Base-by-base conservation (phyloP, 768 basidiomycete species). In the Hemileccinum impolitum region DNA sequence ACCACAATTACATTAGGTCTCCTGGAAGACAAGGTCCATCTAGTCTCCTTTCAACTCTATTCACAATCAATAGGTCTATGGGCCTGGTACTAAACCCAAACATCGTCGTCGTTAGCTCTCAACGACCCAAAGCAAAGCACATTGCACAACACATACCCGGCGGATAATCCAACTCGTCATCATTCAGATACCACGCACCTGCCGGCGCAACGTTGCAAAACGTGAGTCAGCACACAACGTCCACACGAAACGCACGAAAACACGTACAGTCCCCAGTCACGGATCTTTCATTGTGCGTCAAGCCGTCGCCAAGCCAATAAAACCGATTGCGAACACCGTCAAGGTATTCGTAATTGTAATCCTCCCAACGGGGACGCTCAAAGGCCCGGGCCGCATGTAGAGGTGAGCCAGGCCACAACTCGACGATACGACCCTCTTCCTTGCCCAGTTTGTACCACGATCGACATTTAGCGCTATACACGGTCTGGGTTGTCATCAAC, bases 361-460 rank as follows among this genome's bases (percentile, higher is more conserved):
- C 84, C 51, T 85, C 84, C 81, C 82, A 85, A 6, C 83, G 75
- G 6, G 82, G 82, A 58, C 79, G 62, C 32, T 67, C 65, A 6
- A 85, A 61, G 2, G 76, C 72, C 23, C 70, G 71, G 6, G 70
- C 64, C 1, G 77, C 79, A 47, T 82, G 81, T 14, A 80, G 56
- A 39, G 72, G 70, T 0, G 81, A 81, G 7, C 82, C 80, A 15
- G 83, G 82, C 80, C 80, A 85, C 7, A 85, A 67, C 1, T 72
- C 80, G 19, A 75, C 73, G 8, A 84, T 68, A 2, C 78, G 73
- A 2, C 83, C 82, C 2, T 62, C 78, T 52, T 76, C 76, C 52
- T 76, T 77, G 5, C 81, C 81, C 36, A 66, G 70, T 58, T 84
- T 84, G 58, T 84, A 85, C 82, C 84, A 86, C 28, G 80, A 80